Conservation (phyloP, 768 basidiomycete species). For the Suillus variegatus region DNA sequence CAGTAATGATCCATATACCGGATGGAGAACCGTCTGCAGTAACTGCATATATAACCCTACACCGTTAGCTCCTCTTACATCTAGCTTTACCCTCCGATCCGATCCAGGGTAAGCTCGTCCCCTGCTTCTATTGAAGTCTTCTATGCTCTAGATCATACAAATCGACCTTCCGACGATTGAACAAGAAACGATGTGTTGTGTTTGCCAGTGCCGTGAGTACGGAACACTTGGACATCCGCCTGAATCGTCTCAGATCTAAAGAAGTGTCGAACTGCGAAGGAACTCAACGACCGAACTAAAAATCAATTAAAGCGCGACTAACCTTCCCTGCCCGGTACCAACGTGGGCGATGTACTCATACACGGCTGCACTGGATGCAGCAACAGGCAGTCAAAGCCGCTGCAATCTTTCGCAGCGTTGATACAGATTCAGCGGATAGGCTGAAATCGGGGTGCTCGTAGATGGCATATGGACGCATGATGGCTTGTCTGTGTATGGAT, state of each 20-base stretch:
- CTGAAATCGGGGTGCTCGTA: constrained; percentile 35
- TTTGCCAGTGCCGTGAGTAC: neutral
- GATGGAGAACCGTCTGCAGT: neutral
- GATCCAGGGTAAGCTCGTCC: neutral
- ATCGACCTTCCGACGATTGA: neutral
- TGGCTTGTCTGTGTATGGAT: neutral
- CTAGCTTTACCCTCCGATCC: neutral
- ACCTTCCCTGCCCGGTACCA: constrained; percentile 21
- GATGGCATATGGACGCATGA: constrained; percentile 33
- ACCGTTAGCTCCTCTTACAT: neutral
- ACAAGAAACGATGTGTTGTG: neutral
- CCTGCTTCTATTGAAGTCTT: neutral
- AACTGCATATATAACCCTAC: neutral
- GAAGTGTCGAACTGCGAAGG: neutral
- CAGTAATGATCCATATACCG: neutral
- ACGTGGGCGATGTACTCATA: constrained; percentile 27
- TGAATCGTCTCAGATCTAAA: neutral
- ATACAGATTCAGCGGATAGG: constrained; percentile 23
- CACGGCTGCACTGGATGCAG: constrained; percentile 33
- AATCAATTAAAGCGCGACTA: neutral
- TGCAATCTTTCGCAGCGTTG: constrained; percentile 26
- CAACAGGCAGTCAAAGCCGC: constrained; percentile 31
- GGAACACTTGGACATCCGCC: neutral
- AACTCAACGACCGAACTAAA: neutral
- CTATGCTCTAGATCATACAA: neutral